A percentile compares a stretch with the other conserved stretches of the same genome.
Evolutionary conservation across 1,139 yeast genomes (phyloP).

Genomic region (Kodamaea ohmeri): DNA sequence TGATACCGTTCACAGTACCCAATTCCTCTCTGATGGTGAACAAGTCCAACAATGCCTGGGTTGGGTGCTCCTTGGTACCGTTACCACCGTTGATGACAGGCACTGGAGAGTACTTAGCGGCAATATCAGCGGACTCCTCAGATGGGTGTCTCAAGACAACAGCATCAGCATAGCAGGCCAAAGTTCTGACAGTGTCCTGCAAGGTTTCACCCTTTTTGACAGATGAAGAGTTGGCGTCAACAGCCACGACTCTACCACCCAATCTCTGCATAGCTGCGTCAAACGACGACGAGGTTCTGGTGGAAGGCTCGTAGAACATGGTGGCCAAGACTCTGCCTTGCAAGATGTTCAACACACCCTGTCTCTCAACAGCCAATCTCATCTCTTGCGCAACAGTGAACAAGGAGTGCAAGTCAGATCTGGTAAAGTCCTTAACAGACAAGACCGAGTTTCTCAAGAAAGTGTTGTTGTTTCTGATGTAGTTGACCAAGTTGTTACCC

Average conservation of each 20-base stretch:
- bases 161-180: constrained; percentile 96
- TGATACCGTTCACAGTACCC: constrained; percentile 97
- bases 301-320: constrained; percentile 97
- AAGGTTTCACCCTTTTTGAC: constrained; percentile 97
- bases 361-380: constrained; percentile 95
- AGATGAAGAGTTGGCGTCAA: constrained; percentile 80
- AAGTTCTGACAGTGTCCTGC: constrained; percentile 92
- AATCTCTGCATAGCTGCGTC: constrained; percentile 99
- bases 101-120: constrained; percentile 94
- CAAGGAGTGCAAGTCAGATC: constrained; percentile 86
- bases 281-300: constrained; percentile 93
- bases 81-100: constrained; percentile 98
- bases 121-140: constrained; percentile 87
- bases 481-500: constrained; percentile 71
- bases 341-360: constrained; percentile 87
- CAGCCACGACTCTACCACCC: constrained; percentile 95
- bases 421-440: constrained; percentile 81
- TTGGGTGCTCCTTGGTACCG: constrained; percentile 96
- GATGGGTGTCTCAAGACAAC: constrained; percentile 96
- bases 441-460: constrained; percentile 84
- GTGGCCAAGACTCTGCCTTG: constrained; percentile 91
- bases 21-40: constrained; percentile 98
- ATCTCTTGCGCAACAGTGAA: constrained; percentile 98
- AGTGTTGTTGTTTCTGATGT: constrained; percentile 79
- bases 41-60: constrained; percentile 95